Evolutionary conservation across 1,284 basidiomycete species (phyloP).

Genomic region (Marasmius sp.): DNA sequence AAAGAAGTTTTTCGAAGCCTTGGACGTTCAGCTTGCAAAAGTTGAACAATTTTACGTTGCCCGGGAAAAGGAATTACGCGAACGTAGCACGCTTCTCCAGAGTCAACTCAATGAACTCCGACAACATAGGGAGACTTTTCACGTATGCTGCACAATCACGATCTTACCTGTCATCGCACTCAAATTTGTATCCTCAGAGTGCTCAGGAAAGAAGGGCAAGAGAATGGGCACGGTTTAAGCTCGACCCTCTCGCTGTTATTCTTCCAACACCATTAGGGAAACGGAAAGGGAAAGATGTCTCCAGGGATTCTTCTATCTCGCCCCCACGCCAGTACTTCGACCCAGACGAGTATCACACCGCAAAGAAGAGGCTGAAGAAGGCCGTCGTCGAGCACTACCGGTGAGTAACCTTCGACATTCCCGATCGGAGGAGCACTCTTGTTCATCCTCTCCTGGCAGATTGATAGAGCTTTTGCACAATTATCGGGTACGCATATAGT

Average conservation of each 20-base stretch:
- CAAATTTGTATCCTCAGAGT: neutral
- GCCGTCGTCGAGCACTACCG: conserved; percentile 88
- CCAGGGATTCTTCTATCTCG: neutral
- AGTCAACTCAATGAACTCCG: conserved; percentile 75
- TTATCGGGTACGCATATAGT: conserved; percentile 64
- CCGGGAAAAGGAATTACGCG: conserved; percentile 69
- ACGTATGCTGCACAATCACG: conserved; percentile 43
- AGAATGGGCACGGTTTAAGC: neutral
- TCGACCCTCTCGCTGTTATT: neutral
- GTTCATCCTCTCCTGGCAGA: conserved; percentile 32
- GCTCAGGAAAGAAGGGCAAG: neutral
- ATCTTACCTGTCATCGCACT: neutral
- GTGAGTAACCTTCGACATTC: conserved; percentile 32
- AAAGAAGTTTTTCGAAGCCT: conserved; percentile 68
- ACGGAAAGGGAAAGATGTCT: neutral
- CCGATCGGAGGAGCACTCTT: neutral
- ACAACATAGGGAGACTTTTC: conserved; percentile 66
- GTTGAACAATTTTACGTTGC: conserved; percentile 81
- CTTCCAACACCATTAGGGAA: neutral
- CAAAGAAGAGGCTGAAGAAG: conserved; percentile 80
- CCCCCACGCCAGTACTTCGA: conserved; percentile 32
- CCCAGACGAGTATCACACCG: conserved; percentile 80
- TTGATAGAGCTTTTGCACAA: conserved; percentile 83
- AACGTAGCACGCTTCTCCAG: conserved; percentile 51
- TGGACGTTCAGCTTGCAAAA: conserved; percentile 79